Evolutionary conservation across 129 eudicot genomes (phyloP).

Genomic region (Saposhnikovia divaricata): DNA sequence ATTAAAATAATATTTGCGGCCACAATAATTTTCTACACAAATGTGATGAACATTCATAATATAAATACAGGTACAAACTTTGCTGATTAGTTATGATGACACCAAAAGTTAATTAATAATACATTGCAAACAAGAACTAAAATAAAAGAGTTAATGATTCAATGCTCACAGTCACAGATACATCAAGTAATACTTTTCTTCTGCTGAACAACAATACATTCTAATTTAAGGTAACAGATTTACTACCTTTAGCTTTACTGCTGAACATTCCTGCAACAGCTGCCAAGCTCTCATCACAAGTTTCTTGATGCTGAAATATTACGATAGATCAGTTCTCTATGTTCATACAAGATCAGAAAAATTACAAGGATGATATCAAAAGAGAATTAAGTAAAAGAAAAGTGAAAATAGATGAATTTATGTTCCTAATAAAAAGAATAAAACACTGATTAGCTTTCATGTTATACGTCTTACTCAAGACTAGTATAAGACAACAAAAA

Average conservation of each 20-base stretch:
- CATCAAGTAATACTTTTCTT: constrained; percentile 6
- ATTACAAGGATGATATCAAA: not conserved
- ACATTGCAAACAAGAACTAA: not conserved
- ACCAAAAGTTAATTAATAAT: not conserved
- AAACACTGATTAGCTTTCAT: not conserved
- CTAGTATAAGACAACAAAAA: not conserved
- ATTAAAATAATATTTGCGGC: not conserved
- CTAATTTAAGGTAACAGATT: constrained; percentile 10
- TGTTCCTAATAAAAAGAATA: not conserved
- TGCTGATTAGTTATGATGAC: not conserved
- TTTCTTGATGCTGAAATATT: constrained; percentile 62
- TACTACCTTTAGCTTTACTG: constrained; percentile 92
- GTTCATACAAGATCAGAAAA: not conserved
- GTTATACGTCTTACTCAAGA: not conserved
- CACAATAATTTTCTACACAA: not conserved
- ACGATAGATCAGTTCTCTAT: constrained; percentile 1
- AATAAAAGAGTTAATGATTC: not conserved
- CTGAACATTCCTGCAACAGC: constrained; percentile 99
- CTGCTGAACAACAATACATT: constrained; percentile 5
- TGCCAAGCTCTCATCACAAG: constrained; percentile 97
- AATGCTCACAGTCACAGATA: not conserved
- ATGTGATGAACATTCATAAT: not conserved
- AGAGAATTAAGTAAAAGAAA: not conserved
- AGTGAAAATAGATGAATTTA: not conserved
- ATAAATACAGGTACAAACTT: not conserved